Evolutionary conservation across 1,284 basidiomycete genomes (phyloP).

Genomic region (Ceratobasidium sp.): DNA sequence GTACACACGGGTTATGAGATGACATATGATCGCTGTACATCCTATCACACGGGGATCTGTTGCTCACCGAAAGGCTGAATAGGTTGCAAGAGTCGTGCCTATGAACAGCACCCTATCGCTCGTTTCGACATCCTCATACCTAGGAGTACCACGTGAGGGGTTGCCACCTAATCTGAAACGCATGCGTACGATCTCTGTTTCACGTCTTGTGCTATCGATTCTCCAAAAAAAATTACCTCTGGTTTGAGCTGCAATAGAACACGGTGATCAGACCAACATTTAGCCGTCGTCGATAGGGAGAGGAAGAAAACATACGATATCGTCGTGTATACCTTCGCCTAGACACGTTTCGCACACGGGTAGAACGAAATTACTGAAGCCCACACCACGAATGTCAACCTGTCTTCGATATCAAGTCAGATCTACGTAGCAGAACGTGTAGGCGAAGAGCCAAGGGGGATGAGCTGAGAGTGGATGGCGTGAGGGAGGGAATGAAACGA

Average conservation of each 20-base stretch:
- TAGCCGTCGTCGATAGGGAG: not conserved
- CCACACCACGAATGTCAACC: slow-evolving; percentile 85
- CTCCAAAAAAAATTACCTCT: slow-evolving; percentile 90
- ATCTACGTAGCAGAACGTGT: not conserved
- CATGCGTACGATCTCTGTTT: slow-evolving; percentile 77
- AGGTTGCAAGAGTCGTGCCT: slow-evolving; percentile 92
- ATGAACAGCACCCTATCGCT: slow-evolving; percentile 81
- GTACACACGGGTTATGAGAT: not conserved
- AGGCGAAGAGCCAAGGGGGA: not conserved
- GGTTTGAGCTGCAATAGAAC: slow-evolving; percentile 78
- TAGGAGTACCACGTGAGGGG: not conserved
- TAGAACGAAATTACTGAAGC: slow-evolving; percentile 82
- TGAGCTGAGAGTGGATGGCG: not conserved
- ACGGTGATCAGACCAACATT: no score
- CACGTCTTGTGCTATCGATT: slow-evolving; percentile 76
- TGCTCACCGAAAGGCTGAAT: slow-evolving; percentile 84
- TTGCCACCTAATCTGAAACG: not conserved
- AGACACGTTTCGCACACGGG: slow-evolving; percentile 80
- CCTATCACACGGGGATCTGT: slow-evolving; percentile 15
- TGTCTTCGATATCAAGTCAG: slow-evolving; percentile 54
- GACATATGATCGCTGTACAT: not conserved
- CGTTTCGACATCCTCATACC: slow-evolving; percentile 72
- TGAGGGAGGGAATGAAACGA: slow-evolving; percentile 53
- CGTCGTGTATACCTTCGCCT: slow-evolving; percentile 65
- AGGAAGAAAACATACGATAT: slow-evolving; percentile 63